Evolutionary conservation across 1,139 yeast genomes (phyloP).

Genomic region (Protomyces macrosporus): DNA sequence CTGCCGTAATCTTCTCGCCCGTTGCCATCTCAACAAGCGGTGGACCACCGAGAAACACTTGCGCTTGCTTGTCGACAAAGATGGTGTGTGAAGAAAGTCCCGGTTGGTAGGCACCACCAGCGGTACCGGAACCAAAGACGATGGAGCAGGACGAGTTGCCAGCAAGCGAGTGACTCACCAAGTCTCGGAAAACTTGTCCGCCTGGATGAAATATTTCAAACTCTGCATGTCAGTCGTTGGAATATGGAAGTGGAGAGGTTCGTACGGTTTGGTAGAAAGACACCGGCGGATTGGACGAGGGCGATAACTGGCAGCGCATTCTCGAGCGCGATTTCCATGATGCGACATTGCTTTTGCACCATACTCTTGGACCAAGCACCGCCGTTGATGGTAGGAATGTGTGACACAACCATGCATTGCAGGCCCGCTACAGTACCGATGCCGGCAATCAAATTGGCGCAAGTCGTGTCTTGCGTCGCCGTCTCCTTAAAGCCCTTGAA

Average conservation of each 20-base stretch:
- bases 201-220: conserved; percentile 41
- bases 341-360: conserved; percentile 39
- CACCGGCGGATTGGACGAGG: conserved; percentile 41
- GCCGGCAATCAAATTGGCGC: conserved; percentile 41
- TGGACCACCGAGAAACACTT: conserved; percentile 41
- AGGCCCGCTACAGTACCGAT: conserved; percentile 39
- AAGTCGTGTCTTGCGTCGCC: conserved; percentile 37
- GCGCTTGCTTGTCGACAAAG: conserved; percentile 40
- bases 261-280: conserved; percentile 38
- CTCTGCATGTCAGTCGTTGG: conserved; percentile 32
- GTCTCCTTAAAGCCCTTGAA: conserved; percentile 39
- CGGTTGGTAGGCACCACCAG: conserved; percentile 42
- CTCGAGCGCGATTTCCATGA: conserved; percentile 40
- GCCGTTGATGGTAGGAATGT: conserved; percentile 40
- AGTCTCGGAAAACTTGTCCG: conserved; percentile 40
- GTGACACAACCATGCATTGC: conserved; percentile 39
- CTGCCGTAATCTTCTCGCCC: conserved; percentile 40
- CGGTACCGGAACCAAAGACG: conserved; percentile 41
- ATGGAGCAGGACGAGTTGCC: conserved; percentile 40
- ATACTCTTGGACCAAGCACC: conserved; percentile 37
- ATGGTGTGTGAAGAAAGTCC: conserved; percentile 41
- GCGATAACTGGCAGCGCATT: conserved; percentile 39
- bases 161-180: conserved; percentile 38
- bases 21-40: conserved; percentile 42
- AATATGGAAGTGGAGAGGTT: conserved; percentile 30